Conservation (phyloP, 2,329 filamentous ascomycete genomes). For the Trichoderma sp. region DNA sequence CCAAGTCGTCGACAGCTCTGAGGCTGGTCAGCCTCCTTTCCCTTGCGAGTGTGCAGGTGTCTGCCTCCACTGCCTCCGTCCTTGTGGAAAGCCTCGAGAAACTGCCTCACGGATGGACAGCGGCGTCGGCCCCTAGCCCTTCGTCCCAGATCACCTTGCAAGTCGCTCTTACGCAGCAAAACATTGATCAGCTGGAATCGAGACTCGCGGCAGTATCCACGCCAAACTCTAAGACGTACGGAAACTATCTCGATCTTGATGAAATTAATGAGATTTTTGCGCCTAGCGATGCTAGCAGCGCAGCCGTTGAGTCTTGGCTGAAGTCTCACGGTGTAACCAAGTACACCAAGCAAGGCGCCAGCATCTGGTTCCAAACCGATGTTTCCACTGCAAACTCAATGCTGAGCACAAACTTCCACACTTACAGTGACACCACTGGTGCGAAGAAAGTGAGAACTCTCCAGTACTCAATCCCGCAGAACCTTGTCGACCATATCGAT, state of each 20-base stretch:
- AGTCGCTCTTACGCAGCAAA: slow-evolving; percentile 5
- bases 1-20: not conserved
- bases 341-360: not conserved
- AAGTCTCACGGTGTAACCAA: not conserved
- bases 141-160: slow-evolving; percentile 5
- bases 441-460: slow-evolving; percentile 17
- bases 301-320: slow-evolving; percentile 14
- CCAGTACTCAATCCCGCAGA: slow-evolving; percentile 22
- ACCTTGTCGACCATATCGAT: slow-evolving; percentile 21
- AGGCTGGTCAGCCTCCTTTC: not conserved
- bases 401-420: slow-evolving; percentile 8
- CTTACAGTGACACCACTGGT: not conserved
- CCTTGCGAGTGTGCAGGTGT: not conserved
- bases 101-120: slow-evolving; percentile 6
- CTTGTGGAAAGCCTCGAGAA: not conserved
- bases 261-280: not conserved
- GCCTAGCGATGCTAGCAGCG: not conserved
- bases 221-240: not conserved
- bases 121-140: not conserved
- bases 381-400: slow-evolving; percentile 5
- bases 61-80: not conserved
- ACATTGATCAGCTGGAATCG: slow-evolving; percentile 14
- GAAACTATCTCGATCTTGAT: not conserved
- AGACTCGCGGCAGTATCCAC: slow-evolving; percentile 8
- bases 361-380: not conserved